Base-by-base conservation (phyloP, 176 grass and related monocot species). In the Tillandsia fasciculata region DNA sequence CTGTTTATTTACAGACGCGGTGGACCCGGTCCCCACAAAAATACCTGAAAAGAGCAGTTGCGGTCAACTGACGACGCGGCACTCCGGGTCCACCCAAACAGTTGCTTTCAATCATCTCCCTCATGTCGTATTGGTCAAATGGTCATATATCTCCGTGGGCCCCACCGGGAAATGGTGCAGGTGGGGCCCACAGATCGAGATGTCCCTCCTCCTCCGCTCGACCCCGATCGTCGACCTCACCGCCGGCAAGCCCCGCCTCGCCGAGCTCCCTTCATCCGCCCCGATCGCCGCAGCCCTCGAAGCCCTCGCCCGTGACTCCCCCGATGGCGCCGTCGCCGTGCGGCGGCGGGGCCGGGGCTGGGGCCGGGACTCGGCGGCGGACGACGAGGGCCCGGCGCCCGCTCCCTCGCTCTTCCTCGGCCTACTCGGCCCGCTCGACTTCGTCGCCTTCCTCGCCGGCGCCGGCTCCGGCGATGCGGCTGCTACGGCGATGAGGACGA, bases 241-340 rank as follows among this genome's bases (percentile, higher is more conserved):
- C 20, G 73, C 81, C 58, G 87, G 87, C 59, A 90, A 86, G 83
- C 77, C 77, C 49, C 54, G 78, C 49, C 83, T 90, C 59, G 66
- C 14, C 12, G 87, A 84, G 53, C 78, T 90, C 49, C 81, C 87
- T 2, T 74, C 74, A 1, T 85, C 83, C 53, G 87, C 77, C 9
- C 74, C 80, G 12, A 66, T 90, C 63, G 85, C 71, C 50, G 66
- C 74, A 12, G 80, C 87, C 9, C 73, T 78, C 18, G 65, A 66
- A 29, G 83, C 70, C 28, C 83, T 90, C 63, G 70, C 77, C 24
- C 2, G 28, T 3, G 77, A 64, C 3, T 86, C 76, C 59, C 65
- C 84, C 61, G 87, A 90, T 73, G 87, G 76, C 66, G 66, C 84
- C 49, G 76, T 86, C 24, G 77, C 87, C 50, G 83, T 90, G 49